Evolutionary conservation across 192 early-diverging fungal species (phyloP), one percentile per base, ranked within the genome.

Genomic region (Dissophora ornata): DNA sequence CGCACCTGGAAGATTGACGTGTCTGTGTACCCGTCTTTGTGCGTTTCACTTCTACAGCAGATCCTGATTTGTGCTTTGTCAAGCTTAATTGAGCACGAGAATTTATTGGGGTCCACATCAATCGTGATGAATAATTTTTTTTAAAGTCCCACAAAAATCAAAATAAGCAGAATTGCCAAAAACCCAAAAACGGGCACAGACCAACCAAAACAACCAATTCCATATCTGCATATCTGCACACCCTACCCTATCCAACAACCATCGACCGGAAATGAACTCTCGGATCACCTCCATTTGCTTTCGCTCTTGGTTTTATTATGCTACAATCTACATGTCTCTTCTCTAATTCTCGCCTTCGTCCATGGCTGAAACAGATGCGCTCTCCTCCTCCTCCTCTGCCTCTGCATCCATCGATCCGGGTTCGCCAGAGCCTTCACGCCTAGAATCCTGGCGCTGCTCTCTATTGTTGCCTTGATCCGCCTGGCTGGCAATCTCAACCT

Each of bases 41-140:
- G n/a, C n/a, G n/a, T n/a, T n/a, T n/a, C n/a, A n/a, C n/a, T n/a
- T n/a, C n/a, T n/a, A n/a, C n/a, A n/a, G n/a, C n/a, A n/a, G n/a
- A n/a, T n/a, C n/a, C n/a, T n/a, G n/a, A 58, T 29, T 36, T 62
- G 34, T 62, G 60, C 47, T 62, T 62, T 62, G 60, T 62, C 48
- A 62, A 21, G 46, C 26, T 41, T 22, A 25, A 32, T 15, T 15
- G 16, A 16, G 2, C 13, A 16, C 1, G 24, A 26, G 21, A n/a
- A 15, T 62, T 50, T 49, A 51, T 50, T 30, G 60, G 60, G 48
- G 12, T 4, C 24, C 7, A 0, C 3, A n/a, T n/a, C 16, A 4
- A 41, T 51, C 26, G 19, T 29, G 47, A 34, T 62, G 47, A 62
- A 41, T 62, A 62, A 62, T 50, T 52, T 38, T 41, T 47, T 47